Percentiles rank a stretch among this genome's conserved stretches.
These are phyloP conservation scores for Hortaea sp. DNA, from an alignment of 2,329 filamentous ascomycete species.

Conservation along the genomic window DNA sequence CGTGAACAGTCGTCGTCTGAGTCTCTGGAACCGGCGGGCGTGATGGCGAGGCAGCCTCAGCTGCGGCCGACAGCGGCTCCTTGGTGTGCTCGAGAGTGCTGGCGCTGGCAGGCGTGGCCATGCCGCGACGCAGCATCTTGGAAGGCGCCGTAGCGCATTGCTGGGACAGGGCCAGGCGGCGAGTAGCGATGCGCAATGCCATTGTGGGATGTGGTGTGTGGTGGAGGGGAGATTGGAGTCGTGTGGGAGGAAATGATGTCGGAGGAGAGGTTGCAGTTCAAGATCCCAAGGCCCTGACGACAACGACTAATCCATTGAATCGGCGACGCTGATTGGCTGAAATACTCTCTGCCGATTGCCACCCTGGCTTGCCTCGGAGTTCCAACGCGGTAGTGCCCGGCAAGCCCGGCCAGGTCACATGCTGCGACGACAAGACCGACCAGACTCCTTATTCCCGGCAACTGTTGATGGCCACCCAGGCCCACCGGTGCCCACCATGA, in stretches of 20 bases:
- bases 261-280: background rate
- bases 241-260: background rate
- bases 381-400: background rate
- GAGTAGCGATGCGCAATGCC: conserved; percentile 27
- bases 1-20: conserved; percentile 51
- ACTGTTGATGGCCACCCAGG: too few relatives aligned
- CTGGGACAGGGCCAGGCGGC: conserved; percentile 21
- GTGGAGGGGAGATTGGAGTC: conserved; percentile 2
- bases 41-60: conserved; percentile 23
- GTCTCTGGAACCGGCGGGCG: conserved; percentile 32
- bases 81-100: conserved; percentile 23
- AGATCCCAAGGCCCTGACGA: too few relatives aligned
- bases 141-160: conserved; percentile 3
- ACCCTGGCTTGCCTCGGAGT: background rate
- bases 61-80: conserved; percentile 20
- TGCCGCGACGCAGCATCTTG: conserved; percentile 23
- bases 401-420: background rate
- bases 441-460: too few relatives aligned
- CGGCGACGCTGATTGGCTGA: background rate
- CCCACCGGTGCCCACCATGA: too few relatives aligned
- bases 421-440: background rate
- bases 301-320: background rate
- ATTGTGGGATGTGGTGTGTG: conserved; percentile 14
- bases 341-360: background rate
- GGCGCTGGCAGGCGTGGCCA: conserved; percentile 26